Evolutionary conservation across 495 filamentous ascomycete genomes (phyloP).

Genomic region (Aspergillus sclerotiicarbonarius): DNA sequence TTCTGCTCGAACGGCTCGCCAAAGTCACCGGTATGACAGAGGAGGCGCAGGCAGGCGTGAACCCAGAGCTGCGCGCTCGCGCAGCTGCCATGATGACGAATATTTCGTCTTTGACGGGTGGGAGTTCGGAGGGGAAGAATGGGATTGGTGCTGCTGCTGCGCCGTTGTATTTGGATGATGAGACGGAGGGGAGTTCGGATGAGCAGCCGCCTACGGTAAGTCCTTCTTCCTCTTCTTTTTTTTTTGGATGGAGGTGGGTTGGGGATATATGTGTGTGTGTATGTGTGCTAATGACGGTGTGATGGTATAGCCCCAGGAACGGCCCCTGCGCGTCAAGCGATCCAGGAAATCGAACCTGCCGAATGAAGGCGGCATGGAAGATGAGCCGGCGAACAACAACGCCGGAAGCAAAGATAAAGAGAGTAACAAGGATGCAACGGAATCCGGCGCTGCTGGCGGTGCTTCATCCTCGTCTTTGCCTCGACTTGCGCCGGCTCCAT

Average conservation of each 20-base stretch:
- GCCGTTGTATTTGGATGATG: slow-evolving; percentile 38
- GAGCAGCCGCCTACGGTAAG: slow-evolving; percentile 48
- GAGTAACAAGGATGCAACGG: not conserved
- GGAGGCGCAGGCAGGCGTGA: slow-evolving; percentile 36
- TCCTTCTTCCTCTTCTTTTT: slow-evolving; percentile 10
- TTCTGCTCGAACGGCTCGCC: slow-evolving; percentile 82
- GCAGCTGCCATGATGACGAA: slow-evolving; percentile 36
- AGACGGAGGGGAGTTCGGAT: slow-evolving; percentile 49
- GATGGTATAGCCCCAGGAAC: slow-evolving; percentile 74
- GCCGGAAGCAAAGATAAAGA: slow-evolving; percentile 18
- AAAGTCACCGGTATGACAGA: slow-evolving; percentile 76
- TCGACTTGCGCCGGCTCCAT: slow-evolving; percentile 39
- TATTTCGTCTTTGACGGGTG: slow-evolving; percentile 25
- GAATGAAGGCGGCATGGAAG: slow-evolving; percentile 19
- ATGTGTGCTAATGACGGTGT: not conserved
- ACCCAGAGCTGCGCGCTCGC: slow-evolving; percentile 37
- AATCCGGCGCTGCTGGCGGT: slow-evolving; percentile 17
- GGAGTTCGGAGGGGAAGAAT: slow-evolving; percentile 17
- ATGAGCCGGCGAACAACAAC: slow-evolving; percentile 23
- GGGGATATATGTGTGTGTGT: not conserved
- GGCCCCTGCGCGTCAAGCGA: slow-evolving; percentile 84
- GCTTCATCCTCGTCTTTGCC: slow-evolving; percentile 26
- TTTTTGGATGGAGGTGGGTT: not conserved
- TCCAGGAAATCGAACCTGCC: slow-evolving; percentile 51
- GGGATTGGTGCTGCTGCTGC: slow-evolving; percentile 25